phyloP scores from a whole-genome alignment of 768 basidiomycete species.

The Lactarius sanguifluus region DNA sequence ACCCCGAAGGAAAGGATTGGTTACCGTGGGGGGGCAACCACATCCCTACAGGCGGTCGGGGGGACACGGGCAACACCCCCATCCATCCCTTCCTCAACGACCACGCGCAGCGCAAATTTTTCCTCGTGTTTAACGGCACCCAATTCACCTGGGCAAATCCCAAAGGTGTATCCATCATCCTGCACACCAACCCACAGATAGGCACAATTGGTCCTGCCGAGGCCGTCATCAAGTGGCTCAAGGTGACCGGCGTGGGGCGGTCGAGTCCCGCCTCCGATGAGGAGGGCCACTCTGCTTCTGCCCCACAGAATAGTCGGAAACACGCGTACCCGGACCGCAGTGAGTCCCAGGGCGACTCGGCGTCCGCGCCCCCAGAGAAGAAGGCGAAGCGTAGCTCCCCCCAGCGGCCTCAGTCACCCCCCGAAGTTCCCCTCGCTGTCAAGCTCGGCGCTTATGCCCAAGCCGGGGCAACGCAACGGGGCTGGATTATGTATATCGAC shows the following conservation, averaged over 20 bases:
- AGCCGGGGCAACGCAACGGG: slow-evolving; percentile 16
- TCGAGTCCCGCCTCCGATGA: not conserved
- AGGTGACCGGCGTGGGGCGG: slow-evolving; percentile 7
- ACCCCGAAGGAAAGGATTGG: slow-evolving; percentile 19
- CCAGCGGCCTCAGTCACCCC: not conserved
- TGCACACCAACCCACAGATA: not conserved
- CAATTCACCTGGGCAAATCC: slow-evolving; percentile 22
- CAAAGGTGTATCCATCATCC: slow-evolving; percentile 18
- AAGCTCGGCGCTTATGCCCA: slow-evolving; percentile 19
- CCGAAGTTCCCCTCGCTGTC: not conserved
- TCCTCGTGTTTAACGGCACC: slow-evolving; percentile 19
- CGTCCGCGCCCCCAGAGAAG: slow-evolving; percentile 21
- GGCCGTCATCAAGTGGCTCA: slow-evolving; percentile 24
- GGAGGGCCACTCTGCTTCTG: not conserved
- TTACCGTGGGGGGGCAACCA: slow-evolving; percentile 22
- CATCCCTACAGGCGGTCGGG: not conserved
- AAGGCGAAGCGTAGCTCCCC: not conserved
- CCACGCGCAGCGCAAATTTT: slow-evolving; percentile 25
- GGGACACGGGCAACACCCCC: not conserved
- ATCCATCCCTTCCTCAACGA: slow-evolving; percentile 23
- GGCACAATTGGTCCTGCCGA: slow-evolving; percentile 18
- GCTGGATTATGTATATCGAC: slow-evolving; percentile 22
- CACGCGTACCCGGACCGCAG: not conserved
- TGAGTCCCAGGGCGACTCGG: not conserved
- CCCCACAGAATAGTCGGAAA: slow-evolving; percentile 8